These are phyloP conservation scores for Globisporangium acanthophoron DNA, from an alignment of 352 stramenopile genomes.

Conservation along the genomic window DNA sequence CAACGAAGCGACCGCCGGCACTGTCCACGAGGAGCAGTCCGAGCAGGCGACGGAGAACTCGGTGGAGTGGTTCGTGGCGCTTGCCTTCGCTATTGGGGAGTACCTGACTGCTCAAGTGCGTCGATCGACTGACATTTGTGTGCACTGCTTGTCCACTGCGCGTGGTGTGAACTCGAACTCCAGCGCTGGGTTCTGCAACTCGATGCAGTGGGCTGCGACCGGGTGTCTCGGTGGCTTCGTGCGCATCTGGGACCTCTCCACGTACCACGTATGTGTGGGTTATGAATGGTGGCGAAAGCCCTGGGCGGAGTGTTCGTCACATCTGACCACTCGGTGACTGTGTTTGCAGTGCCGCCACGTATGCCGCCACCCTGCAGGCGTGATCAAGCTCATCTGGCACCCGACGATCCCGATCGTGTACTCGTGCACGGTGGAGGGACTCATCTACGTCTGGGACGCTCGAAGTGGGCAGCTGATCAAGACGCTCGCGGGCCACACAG, in stretches of 20 bases:
- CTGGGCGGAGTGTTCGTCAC: not conserved
- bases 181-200: conserved; percentile 92
- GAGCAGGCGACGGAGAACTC: conserved; percentile 67
- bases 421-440: conserved; percentile 82
- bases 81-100: not conserved
- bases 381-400: conserved; percentile 91
- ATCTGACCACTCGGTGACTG: not conserved
- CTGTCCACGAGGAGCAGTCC: conserved; percentile 37
- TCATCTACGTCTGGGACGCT: conserved; percentile 91
- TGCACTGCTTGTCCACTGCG: not conserved
- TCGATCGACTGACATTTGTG: not conserved
- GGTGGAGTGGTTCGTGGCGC: conserved; percentile 61
- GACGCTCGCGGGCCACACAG: conserved; percentile 79
- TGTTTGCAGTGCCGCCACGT: conserved; percentile 72
- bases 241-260: conserved; percentile 95
- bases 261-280: conserved; percentile 46
- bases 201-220: conserved; percentile 94
- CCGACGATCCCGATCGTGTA: conserved; percentile 78
- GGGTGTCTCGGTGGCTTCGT: conserved; percentile 92
- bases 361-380: conserved; percentile 81
- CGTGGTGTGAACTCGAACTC: not conserved
- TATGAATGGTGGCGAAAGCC: too few relatives aligned
- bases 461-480: conserved; percentile 76
- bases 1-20: conserved; percentile 41
- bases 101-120: not conserved